Conservation (phyloP, 495 filamentous ascomycete genomes). For the Antarctomyces pellizariae region DNA sequence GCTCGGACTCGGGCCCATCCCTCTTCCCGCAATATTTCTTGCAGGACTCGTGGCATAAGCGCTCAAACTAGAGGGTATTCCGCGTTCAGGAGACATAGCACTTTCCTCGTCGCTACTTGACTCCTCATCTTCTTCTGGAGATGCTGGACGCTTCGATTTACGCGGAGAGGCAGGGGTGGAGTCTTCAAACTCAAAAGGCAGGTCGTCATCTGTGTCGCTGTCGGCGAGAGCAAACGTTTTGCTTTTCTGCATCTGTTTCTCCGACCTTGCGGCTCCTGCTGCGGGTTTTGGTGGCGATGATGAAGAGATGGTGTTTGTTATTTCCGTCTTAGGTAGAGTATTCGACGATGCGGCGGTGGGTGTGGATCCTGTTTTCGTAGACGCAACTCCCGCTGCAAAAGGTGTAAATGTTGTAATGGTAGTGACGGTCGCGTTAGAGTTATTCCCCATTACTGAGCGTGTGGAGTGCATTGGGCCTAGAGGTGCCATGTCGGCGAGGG, state of each 20-base stretch:
- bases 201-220: slow-evolving; percentile 1
- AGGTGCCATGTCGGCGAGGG: background rate
- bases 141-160: slow-evolving; percentile 1
- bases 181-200: slow-evolving; percentile 6
- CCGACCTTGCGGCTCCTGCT: background rate
- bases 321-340: background rate
- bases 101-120: slow-evolving; percentile 1
- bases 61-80: background rate
- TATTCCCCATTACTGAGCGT: background rate
- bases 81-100: too few species aligned
- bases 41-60: background rate
- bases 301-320: background rate
- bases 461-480: slow-evolving; percentile 1
- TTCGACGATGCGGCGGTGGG: background rate
- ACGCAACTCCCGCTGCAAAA: background rate
- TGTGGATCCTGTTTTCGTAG: background rate
- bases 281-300: background rate
- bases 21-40: too few species aligned
- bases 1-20: too few species aligned
- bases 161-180: slow-evolving; percentile 9
- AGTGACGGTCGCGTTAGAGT: too few species aligned
- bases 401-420: too few species aligned
- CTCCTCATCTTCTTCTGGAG: slow-evolving; percentile 2
- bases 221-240: background rate
- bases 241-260: background rate